Base-by-base conservation (phyloP, 2,329 filamentous ascomycete species). In the Cladosporium sp. region DNA sequence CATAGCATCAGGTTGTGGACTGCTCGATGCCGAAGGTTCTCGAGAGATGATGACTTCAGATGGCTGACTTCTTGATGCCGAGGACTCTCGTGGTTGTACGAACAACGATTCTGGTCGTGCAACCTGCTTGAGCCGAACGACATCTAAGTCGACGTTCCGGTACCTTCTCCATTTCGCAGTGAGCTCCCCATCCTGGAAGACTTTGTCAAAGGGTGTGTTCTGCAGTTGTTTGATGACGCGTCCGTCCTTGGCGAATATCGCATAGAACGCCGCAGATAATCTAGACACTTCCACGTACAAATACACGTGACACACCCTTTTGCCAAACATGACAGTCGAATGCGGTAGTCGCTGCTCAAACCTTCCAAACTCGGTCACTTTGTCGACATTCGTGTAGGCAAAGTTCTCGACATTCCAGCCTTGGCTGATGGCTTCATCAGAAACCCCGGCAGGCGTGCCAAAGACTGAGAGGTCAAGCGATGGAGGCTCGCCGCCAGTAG, bases 241-340 rank as follows among this genome's bases (percentile, higher is more conserved):
- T 26, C 55, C 55, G 15, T 59, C 55, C 21, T 30, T 34, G 10
- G 55, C 55, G 24, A 59, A 59, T 41, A 34, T 59, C 28, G 55
- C 55, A 21, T 59, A 59, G 55, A 59, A 26, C 55, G 21, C 55
- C 30, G 24, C 55, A n/a, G 28, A 34, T 18, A 59, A 41, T 14
- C 34, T 59, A 21, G 32, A 59, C 32, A 59, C 32, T 18, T 24
- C 36, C 55, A 34, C 34, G 55, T 59, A 59, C 36, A 59, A 34
- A 41, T 59, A 59, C 21, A 59, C 55, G 55, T 59, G 55, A 41
- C 55, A 59, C 6, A 59, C 34, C 34, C 55, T 59, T 59, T 34
- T 59, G 32, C 32, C 36, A 34, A 18, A 34, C 34, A 21, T 41
- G 55, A 59, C 55, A 41, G 55, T 59, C 34, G 55, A 59, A 34